A percentile compares a stretch with the other conserved stretches of the same genome.
Evolutionary conservation across 2,329 filamentous ascomycete species (phyloP).

Genomic region (Claviceps sp.): DNA sequence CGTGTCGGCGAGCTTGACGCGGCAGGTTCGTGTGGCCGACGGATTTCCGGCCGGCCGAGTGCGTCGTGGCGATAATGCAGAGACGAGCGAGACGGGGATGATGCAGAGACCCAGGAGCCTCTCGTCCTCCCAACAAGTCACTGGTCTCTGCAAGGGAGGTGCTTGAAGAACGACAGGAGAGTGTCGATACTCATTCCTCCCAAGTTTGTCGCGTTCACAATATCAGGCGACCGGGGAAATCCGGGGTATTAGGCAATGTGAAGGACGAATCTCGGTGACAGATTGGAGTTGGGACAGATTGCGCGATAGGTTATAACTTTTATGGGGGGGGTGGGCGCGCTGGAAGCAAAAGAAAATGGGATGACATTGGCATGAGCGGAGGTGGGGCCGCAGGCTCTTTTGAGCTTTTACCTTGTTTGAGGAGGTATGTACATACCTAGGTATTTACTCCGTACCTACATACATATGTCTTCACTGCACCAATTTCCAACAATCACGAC

Average conservation of each 20-base stretch:
- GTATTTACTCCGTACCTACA: too few species aligned
- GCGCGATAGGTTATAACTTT: conserved; percentile 3
- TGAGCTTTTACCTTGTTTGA: background rate
- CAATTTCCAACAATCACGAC: too few species aligned
- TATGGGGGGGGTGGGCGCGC: background rate
- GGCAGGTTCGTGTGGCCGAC: background rate
- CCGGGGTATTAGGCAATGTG: conserved; percentile 10
- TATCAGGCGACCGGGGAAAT: conserved; percentile 6
- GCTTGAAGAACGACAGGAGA: too few species aligned
- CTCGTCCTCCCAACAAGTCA: background rate
- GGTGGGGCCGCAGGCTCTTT: conserved; percentile 2
- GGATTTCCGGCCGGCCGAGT: background rate
- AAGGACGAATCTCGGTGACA: background rate
- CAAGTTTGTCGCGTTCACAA: too few species aligned
- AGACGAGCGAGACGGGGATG: background rate
- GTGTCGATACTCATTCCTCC: too few species aligned
- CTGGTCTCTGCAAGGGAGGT: background rate
- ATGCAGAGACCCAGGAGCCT: background rate
- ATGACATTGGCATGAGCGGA: background rate
- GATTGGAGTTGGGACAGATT: background rate
- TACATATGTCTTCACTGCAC: too few species aligned
- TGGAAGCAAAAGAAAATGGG: background rate
- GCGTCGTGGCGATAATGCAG: background rate
- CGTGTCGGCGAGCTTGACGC: conserved; percentile 4
- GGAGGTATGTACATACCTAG: too few species aligned